Evolutionary conservation across 192 early-diverging fungal species (phyloP), one percentile per base, ranked within the genome.

Genomic region (Mortierella alpina): DNA sequence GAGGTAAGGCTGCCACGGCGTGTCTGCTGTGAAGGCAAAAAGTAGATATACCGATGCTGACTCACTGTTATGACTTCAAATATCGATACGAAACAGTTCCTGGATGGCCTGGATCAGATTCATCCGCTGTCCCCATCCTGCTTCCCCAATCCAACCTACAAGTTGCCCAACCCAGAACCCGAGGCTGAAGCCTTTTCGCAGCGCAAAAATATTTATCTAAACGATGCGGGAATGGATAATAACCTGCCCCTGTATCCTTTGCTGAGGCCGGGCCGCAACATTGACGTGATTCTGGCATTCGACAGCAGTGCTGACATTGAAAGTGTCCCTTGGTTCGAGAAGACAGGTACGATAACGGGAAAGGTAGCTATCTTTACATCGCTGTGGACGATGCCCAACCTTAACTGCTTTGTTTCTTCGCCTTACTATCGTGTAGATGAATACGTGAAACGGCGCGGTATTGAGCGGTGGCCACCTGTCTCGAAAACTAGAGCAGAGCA

Each of bases 181-280:
- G 68, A 71, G 39, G 72, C 70, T 7, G 71, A 70, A 12, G 48
- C 46, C 12, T 44, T 79, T 17, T 75, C 70, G 57, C 70, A 80
- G 20, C 53, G 59, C 61, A 82, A 72, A 59, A 63, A 82, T 72
- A 55, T 70, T 68, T 90, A 86, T 23, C 73, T 94, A 50, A 91
- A 92, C 83, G 94, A 96, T 79, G 93, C 92, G 15, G 94, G 92
- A 9, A 86, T 91, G 82, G 89, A 93, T 54, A 96, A 96, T 75
- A 95, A 96, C 73, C 82, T 93, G 48, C 93, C 95, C 0, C 87
- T 96, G 50, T 91, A 93, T 23, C 91, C 93, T 18, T 67, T 95
- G 17, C 68, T 92, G 31, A 78, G 92, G 7, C 83, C 86, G 5
- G 91, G 89, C 15, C 87, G 95, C 11, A 64, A 85, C 18, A 88